Conservation (phyloP, 495 filamentous ascomycete genomes). For the Podospora anserina region DNA sequence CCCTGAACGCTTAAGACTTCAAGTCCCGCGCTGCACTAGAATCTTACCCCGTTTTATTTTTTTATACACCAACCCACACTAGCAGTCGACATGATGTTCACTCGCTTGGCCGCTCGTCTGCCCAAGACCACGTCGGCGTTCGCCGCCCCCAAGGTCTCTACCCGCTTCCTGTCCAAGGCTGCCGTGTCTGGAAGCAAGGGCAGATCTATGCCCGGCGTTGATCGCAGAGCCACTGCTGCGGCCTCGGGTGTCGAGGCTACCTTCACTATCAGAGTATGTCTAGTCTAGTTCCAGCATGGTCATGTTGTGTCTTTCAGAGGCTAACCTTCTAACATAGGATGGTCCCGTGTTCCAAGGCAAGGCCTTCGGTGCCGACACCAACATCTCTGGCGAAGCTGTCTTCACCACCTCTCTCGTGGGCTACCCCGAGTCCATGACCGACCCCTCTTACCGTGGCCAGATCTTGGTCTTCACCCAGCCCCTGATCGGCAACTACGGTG, state of each 20-base stretch:
- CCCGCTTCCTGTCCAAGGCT: constrained; percentile 51
- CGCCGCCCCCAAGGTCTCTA: constrained; percentile 34
- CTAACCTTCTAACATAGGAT: constrained; percentile 47
- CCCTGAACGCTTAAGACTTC: constrained; percentile 49
- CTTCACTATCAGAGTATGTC: constrained; percentile 81
- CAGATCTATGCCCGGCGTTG: constrained; percentile 50
- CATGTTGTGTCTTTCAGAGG: not conserved
- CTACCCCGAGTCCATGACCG: constrained; percentile 97
- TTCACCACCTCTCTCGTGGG: constrained; percentile 93
- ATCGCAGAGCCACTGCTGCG: constrained; percentile 51
- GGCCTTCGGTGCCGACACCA: constrained; percentile 86
- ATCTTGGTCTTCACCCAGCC: constrained; percentile 98
- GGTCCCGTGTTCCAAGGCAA: constrained; percentile 91
- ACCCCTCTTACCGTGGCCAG: constrained; percentile 97
- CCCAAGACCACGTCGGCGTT: constrained; percentile 43
- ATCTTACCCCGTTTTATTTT: constrained; percentile 21
- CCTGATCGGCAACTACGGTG: constrained; percentile 97
- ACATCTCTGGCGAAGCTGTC: constrained; percentile 90
- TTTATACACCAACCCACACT: constrained; percentile 10
- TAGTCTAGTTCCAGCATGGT: not conserved
- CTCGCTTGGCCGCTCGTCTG: constrained; percentile 58
- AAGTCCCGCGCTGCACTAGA: constrained; percentile 20
- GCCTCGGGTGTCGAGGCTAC: constrained; percentile 73
- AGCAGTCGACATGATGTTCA: constrained; percentile 55
- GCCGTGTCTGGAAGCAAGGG: constrained; percentile 60